Evolutionary conservation across 2,329 filamentous ascomycete species (phyloP).

Genomic region (Ilyonectria sp.): DNA sequence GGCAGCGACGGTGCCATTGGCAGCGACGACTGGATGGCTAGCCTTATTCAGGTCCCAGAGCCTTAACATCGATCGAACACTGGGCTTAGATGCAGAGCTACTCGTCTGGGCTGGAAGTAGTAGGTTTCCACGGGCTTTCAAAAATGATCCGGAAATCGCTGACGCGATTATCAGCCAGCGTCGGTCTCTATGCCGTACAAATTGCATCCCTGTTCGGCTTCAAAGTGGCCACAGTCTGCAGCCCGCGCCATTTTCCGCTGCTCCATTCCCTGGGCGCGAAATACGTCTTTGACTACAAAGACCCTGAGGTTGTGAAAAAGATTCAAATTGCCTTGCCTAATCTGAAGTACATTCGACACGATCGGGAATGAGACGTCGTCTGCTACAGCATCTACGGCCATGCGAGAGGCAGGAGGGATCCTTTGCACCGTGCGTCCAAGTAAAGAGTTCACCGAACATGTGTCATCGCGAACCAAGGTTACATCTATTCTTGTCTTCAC

Average conservation of each 20-base stretch:
- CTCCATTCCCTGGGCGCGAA: slow-evolving; percentile 51
- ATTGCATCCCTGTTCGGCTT: slow-evolving; percentile 50
- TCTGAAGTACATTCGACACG: slow-evolving; percentile 56
- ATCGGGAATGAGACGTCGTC: slow-evolving; percentile 56
- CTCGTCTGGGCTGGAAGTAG: slow-evolving; percentile 61
- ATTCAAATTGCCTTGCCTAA: slow-evolving; percentile 50
- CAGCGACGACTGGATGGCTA: slow-evolving; percentile 54
- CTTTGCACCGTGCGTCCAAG: slow-evolving; percentile 59
- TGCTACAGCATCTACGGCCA: slow-evolving; percentile 46
- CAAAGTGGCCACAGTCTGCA: slow-evolving; percentile 53
- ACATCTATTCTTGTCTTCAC: slow-evolving; percentile 60
- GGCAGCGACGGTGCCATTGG: slow-evolving; percentile 56
- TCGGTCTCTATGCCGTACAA: slow-evolving; percentile 55
- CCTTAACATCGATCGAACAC: slow-evolving; percentile 48
- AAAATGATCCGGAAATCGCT: neutral
- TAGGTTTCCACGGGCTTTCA: slow-evolving; percentile 33
- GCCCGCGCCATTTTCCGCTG: slow-evolving; percentile 48
- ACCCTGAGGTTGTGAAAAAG: slow-evolving; percentile 51
- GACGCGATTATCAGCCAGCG: slow-evolving; percentile 47
- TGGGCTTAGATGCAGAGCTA: slow-evolving; percentile 33
- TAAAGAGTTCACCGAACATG: slow-evolving; percentile 54
- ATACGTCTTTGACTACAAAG: slow-evolving; percentile 57
- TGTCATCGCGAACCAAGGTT: slow-evolving; percentile 49
- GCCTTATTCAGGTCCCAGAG: slow-evolving; percentile 54
- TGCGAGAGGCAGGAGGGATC: slow-evolving; percentile 41